Evolutionary conservation across 805 yeast genomes (phyloP).

Genomic region (Metschnikowia vanudenii): DNA sequence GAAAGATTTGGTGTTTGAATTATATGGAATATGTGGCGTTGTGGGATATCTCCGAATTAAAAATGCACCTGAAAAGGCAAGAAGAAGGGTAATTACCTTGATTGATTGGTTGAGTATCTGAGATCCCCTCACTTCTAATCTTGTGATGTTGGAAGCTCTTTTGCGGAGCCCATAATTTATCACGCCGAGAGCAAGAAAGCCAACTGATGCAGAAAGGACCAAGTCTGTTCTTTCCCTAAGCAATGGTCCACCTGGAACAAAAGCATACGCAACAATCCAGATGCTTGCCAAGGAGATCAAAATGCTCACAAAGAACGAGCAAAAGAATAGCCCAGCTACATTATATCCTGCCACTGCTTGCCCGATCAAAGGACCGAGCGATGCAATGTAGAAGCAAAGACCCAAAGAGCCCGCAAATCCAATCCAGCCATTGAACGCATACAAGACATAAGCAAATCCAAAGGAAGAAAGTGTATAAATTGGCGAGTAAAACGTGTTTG

Average conservation of each 20-base stretch:
- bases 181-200: slow-evolving; percentile 54
- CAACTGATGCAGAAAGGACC: slow-evolving; percentile 57
- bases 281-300: slow-evolving; percentile 75
- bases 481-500: slow-evolving; percentile 22
- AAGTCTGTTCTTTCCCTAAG: slow-evolving; percentile 87
- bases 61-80: slow-evolving; percentile 52
- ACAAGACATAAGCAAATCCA: slow-evolving; percentile 51
- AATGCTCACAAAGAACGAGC: slow-evolving; percentile 50
- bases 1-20: slow-evolving; percentile 57
- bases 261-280: slow-evolving; percentile 98
- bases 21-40: slow-evolving; percentile 55
- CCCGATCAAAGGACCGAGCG: slow-evolving; percentile 60
- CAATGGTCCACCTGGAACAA: slow-evolving; percentile 90
- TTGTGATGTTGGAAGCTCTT: slow-evolving; percentile 23
- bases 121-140: slow-evolving; percentile 21
- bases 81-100: slow-evolving; percentile 41
- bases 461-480: slow-evolving; percentile 43
- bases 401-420: slow-evolving; percentile 74
- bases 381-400: slow-evolving; percentile 58
- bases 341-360: slow-evolving; percentile 54
- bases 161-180: slow-evolving; percentile 33
- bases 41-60: slow-evolving; percentile 63
- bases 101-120: slow-evolving; percentile 23
- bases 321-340: slow-evolving; percentile 52
- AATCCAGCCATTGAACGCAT: slow-evolving; percentile 58